phyloP scores from a whole-genome alignment of 352 stramenopile species.

The Globisporangium camurandrum region DNA sequence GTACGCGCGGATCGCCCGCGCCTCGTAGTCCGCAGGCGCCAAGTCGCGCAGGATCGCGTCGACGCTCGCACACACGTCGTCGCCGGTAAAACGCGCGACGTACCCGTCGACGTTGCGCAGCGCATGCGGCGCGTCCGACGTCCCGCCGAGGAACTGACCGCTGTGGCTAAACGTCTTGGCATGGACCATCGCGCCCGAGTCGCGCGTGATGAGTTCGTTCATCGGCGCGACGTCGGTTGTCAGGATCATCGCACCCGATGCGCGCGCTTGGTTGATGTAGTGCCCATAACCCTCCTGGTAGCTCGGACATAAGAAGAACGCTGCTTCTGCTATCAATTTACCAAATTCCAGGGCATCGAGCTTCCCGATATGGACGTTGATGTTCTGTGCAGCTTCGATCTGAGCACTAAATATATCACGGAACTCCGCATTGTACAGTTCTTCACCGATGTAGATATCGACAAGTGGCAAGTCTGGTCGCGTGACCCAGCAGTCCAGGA shows the following conservation, averaged over 20 bases:
- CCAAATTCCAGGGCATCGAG: conserved; percentile 29
- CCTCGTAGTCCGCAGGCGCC: conserved; percentile 20
- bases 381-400: conserved; percentile 19
- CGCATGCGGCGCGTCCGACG: conserved; percentile 19
- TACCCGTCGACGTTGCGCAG: conserved; percentile 30
- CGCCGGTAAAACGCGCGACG: conserved; percentile 24
- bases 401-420: conserved; percentile 12
- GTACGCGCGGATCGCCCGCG: conserved; percentile 22
- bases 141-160: conserved; percentile 30
- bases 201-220: conserved; percentile 39
- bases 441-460: conserved; percentile 25
- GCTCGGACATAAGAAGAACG: conserved; percentile 47
- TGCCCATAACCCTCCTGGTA: conserved; percentile 49
- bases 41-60: conserved; percentile 26
- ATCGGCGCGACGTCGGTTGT: conserved; percentile 49
- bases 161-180: conserved; percentile 8
- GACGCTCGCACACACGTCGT: conserved; percentile 36
- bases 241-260: conserved; percentile 31
- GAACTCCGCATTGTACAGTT: conserved; percentile 11
- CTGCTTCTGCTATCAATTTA: conserved; percentile 25
- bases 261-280: conserved; percentile 59
- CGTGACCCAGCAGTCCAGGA: conserved; percentile 50
- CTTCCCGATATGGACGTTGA: conserved; percentile 20
- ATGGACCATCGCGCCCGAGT: conserved; percentile 31
- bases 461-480: conserved; percentile 33